phyloP scores from a whole-genome alignment of 495 filamentous ascomycete species.

The Jackrogersella minutella region DNA sequence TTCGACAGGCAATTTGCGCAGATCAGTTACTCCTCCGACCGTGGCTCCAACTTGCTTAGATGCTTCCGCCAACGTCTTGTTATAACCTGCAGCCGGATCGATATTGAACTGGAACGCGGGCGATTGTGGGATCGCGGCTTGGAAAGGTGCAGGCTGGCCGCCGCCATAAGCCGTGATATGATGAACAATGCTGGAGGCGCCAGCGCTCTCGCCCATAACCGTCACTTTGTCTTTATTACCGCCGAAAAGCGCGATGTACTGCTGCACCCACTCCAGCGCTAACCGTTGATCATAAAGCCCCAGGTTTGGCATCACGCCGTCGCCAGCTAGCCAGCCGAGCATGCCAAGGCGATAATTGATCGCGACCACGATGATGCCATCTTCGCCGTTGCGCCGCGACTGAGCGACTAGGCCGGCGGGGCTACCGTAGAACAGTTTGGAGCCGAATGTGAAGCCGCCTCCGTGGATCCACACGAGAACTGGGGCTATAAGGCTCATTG shows the following conservation, averaged over 20 bases:
- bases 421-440: conserved; percentile 52
- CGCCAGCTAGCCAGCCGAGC: conserved; percentile 68
- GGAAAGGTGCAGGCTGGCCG: conserved; percentile 33
- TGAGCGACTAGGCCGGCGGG: conserved; percentile 57
- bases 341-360: conserved; percentile 70
- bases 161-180: conserved; percentile 67
- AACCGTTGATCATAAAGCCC: conserved; percentile 70
- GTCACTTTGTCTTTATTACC: conserved; percentile 67
- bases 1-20: conserved; percentile 56
- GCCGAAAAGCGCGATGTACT: conserved; percentile 69
- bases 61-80: conserved; percentile 22
- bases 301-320: conserved; percentile 64
- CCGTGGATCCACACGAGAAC: conserved; percentile 70
- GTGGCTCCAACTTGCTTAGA: neutral
- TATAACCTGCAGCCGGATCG: conserved; percentile 26
- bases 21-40: conserved; percentile 57
- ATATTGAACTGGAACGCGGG: conserved; percentile 38
- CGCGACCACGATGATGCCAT: conserved; percentile 65
- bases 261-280: conserved; percentile 72
- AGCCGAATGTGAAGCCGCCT: conserved; percentile 62
- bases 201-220: conserved; percentile 71
- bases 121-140: conserved; percentile 42
- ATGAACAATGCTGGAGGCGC: conserved; percentile 61
- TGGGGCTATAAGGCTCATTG: conserved; percentile 46
- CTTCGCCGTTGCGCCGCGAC: conserved; percentile 43